These are phyloP conservation scores for Mortierella alpina DNA, from an alignment of 192 early-diverging fungal genomes.

Conservation along the genomic window DNA sequence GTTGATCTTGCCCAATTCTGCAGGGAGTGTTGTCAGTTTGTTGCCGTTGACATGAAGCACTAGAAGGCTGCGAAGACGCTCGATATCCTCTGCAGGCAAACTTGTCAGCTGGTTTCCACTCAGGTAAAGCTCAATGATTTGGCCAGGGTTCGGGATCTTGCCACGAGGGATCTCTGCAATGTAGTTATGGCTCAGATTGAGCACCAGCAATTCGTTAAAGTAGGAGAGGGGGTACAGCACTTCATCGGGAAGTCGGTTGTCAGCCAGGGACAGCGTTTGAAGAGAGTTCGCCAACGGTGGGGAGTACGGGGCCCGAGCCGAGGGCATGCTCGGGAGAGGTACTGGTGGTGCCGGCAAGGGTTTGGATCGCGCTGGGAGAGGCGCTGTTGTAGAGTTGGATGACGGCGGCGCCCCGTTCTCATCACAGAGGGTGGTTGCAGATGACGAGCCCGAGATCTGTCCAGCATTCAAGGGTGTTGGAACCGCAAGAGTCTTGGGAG, in stretches of 20 bases:
- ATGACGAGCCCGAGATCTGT: constrained; percentile 12
- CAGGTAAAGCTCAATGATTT: constrained; percentile 82
- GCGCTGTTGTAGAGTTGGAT: constrained; percentile 51
- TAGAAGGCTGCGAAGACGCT: constrained; percentile 72
- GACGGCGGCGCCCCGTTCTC: not conserved
- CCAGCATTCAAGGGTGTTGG: not conserved
- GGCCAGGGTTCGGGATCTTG: constrained; percentile 72
- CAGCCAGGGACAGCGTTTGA: constrained; percentile 76
- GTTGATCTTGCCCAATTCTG: constrained; percentile 90
- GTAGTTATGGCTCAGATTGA: constrained; percentile 87
- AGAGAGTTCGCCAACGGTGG: constrained; percentile 70
- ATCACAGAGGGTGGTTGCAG: not conserved
- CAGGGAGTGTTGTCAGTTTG: constrained; percentile 88
- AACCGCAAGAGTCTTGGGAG: constrained; percentile 36
- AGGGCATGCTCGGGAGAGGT: constrained; percentile 13
- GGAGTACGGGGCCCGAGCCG: constrained; percentile 21
- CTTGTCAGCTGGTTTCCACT: constrained; percentile 87
- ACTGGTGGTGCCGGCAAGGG: constrained; percentile 59
- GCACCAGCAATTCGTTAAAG: constrained; percentile 77
- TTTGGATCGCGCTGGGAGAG: constrained; percentile 48
- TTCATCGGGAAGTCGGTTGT: constrained; percentile 87
- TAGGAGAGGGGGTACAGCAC: constrained; percentile 78
- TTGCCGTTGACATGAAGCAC: constrained; percentile 92
- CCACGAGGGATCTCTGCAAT: constrained; percentile 85
- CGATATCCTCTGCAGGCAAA: constrained; percentile 88